Evolutionary conservation across 2,329 filamentous ascomycete species (phyloP), one percentile per base, ranked within the genome.

Genomic region (Pochonia chlamydosporia): DNA sequence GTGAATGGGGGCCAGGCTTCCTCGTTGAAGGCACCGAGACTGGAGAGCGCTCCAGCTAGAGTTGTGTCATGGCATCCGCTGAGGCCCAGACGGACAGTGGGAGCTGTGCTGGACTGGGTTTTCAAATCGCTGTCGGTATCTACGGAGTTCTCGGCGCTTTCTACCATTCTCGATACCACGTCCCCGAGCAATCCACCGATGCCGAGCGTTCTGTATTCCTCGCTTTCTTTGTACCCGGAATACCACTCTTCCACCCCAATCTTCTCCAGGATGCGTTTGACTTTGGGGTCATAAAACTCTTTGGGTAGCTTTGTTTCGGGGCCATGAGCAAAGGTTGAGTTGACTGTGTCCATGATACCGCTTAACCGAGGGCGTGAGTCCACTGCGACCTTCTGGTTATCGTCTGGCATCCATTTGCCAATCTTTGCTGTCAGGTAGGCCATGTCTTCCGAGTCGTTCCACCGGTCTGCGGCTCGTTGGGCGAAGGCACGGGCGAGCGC

Each of bases 21-120:
- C 18, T 71, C 71, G 36, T 87, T 74, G 62, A 89, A 93, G 3
- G 87, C 86, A 3, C 92, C 93, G 6, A 97, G 67, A 54, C 87
- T 88, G 14, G 84, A 72, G 24, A 99, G 71, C 2, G 89, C 73
- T 1, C 79, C 87, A 3, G 89, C 93, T 5, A 99, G 76, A 1
- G 93, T 97, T 2, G 93, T 97, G 62, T 97, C 91, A 66, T 96
- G 91, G 60, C 91, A 96, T 26, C 91, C 91, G 54, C 82, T 87
- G 59, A 97, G 71, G 14, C 82, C 85, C 54, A 97, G 84, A 52
- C 84, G 86, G 58, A 93, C 75, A 53, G 55, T 75, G 55, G 58
- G 64, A 50, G 60, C 30, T 41, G 33, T 23, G 41, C 33, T 20
- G 28, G 46, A 33, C 58, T 52, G 63, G 21, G 51, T 54, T 30